Percentiles rank a stretch among this genome's conserved stretches.
phyloP scores from a whole-genome alignment of 2,329 filamentous ascomycete genomes.

The Drechmeria coniospora region DNA sequence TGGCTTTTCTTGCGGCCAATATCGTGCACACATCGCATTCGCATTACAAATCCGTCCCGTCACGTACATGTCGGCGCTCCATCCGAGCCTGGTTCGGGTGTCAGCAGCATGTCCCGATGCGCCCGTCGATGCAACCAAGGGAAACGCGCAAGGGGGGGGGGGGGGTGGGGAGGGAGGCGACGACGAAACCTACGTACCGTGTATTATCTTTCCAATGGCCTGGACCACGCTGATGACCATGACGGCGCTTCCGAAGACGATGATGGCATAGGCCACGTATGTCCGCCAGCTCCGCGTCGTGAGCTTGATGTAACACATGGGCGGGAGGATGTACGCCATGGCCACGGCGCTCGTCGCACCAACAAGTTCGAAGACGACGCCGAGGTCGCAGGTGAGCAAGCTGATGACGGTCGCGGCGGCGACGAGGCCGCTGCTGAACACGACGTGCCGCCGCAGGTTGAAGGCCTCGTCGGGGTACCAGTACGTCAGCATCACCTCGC shows the following conservation, averaged over 20 bases:
- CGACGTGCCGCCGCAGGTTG: slow-evolving; percentile 68
- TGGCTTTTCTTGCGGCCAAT: too few relatives aligned
- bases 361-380: slow-evolving; percentile 88
- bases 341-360: slow-evolving; percentile 89
- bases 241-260: slow-evolving; percentile 63
- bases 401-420: slow-evolving; percentile 60
- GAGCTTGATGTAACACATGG: slow-evolving; percentile 87
- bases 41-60: neutral
- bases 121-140: too few relatives aligned
- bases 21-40: slow-evolving; percentile 1
- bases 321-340: slow-evolving; percentile 87
- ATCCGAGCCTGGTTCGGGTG: slow-evolving; percentile 4
- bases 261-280: slow-evolving; percentile 54
- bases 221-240: slow-evolving; percentile 70
- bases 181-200: too few relatives aligned
- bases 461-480: slow-evolving; percentile 56
- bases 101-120: neutral
- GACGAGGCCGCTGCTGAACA: slow-evolving; percentile 76
- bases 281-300: slow-evolving; percentile 63
- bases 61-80: slow-evolving; percentile 4
- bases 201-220: slow-evolving; percentile 52
- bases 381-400: slow-evolving; percentile 81
- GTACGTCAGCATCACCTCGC: slow-evolving; percentile 91
- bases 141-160: too few relatives aligned
- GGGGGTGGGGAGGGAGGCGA: too few relatives aligned